These are phyloP conservation scores for Aspergillus eucalypticola DNA, from an alignment of 2,329 filamentous ascomycete species.

Conservation along the genomic window DNA sequence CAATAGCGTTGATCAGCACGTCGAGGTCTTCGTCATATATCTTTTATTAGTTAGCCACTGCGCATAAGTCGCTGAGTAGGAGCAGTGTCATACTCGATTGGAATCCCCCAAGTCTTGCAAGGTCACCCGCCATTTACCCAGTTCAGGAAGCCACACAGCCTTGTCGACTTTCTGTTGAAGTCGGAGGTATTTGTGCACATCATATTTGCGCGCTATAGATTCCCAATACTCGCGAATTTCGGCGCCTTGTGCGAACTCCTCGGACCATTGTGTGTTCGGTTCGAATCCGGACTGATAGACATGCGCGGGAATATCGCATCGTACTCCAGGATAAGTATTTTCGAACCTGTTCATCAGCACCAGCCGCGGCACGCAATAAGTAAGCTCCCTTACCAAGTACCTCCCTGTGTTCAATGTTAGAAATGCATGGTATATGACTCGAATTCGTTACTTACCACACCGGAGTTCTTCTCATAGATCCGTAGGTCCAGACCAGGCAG, in stretches of 20 bases:
- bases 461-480: constrained; percentile 68
- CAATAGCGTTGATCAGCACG: constrained; percentile 64
- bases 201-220: constrained; percentile 61
- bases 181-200: constrained; percentile 61
- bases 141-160: constrained; percentile 56
- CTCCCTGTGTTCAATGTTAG: constrained; percentile 36
- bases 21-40: constrained; percentile 55
- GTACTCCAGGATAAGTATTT: constrained; percentile 62
- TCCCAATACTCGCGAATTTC: constrained; percentile 72
- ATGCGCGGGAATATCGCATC: constrained; percentile 69
- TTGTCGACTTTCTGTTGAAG: constrained; percentile 58
- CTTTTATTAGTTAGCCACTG: constrained; percentile 18
- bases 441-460: constrained; percentile 57
- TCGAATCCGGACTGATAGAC: constrained; percentile 70
- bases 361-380: background rate
- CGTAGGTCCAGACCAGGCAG: constrained; percentile 66
- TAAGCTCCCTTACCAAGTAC: constrained; percentile 42
- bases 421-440: background rate
- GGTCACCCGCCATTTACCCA: constrained; percentile 58
- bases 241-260: constrained; percentile 65
- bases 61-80: background rate
- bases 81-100: constrained; percentile 19
- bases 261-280: constrained; percentile 68
- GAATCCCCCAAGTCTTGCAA: constrained; percentile 37
- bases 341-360: constrained; percentile 33